phyloP scores from a whole-genome alignment of 1,284 basidiomycete species.

The Agaricales sp. region DNA sequence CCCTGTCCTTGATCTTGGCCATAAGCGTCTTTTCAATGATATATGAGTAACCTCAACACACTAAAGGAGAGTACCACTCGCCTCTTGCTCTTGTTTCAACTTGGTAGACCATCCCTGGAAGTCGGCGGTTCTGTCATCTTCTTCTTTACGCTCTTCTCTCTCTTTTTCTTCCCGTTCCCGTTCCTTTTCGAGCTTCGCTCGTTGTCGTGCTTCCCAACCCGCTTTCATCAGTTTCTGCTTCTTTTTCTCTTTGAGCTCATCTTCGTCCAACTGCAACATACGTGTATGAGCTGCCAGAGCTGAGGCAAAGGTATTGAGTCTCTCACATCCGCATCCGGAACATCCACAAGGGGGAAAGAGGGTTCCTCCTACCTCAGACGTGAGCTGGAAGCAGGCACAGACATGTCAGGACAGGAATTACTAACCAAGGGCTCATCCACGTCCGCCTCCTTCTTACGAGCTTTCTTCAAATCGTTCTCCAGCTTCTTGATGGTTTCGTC shows the following conservation, averaged over 20 bases:
- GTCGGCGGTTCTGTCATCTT: conserved; percentile 69
- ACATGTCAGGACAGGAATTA: conserved; percentile 10
- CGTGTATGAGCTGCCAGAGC: conserved; percentile 1
- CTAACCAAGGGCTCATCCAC: conserved; percentile 44
- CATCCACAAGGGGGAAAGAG: conserved; percentile 82
- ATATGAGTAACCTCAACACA: not conserved
- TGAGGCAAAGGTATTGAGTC: not conserved
- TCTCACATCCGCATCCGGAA: conserved; percentile 78
- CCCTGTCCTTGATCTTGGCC: conserved; percentile 78
- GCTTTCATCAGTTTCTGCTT: conserved; percentile 92
- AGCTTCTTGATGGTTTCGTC: conserved; percentile 75
- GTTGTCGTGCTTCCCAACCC: conserved; percentile 85
- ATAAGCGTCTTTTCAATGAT: conserved; percentile 54
- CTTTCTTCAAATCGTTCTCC: conserved; percentile 55
- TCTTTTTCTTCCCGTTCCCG: conserved; percentile 71
- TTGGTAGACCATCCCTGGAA: conserved; percentile 63
- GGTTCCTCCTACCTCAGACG: conserved; percentile 55
- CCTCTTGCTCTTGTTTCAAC: conserved; percentile 72
- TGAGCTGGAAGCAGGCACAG: conserved; percentile 6
- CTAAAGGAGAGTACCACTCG: conserved; percentile 19
- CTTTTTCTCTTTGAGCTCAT: conserved; percentile 89
- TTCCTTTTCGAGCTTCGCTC: conserved; percentile 84
- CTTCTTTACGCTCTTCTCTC: conserved; percentile 65
- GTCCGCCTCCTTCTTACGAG: conserved; percentile 64
- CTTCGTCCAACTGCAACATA: conserved; percentile 71